Percentiles rank a stretch among this genome's conserved stretches.
Conservation (phyloP, 2,329 filamentous ascomycete genomes). For the Hypoxylon sp. region DNA sequence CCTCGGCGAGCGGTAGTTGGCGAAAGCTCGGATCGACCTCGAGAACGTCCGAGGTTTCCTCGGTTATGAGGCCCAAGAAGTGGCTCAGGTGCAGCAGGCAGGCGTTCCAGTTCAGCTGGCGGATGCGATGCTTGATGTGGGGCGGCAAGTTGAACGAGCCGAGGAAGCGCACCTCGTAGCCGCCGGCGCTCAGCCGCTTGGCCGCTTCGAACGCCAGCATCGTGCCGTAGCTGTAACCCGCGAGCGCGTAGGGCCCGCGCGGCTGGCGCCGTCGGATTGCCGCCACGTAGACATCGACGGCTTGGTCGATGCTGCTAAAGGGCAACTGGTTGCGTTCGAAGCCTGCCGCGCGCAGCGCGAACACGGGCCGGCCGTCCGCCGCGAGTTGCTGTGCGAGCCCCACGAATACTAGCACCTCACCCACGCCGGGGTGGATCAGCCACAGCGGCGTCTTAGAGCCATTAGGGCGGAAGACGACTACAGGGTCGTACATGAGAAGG, state of each 20-base stretch:
- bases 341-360: conserved; percentile 55
- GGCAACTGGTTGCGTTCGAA: conserved; percentile 52
- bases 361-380: conserved; percentile 53
- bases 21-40: conserved; percentile 30
- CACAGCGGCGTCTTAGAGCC: conserved; percentile 50
- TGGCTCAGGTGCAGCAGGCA: conserved; percentile 51
- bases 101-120: conserved; percentile 48
- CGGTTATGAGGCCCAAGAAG: conserved; percentile 51
- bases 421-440: conserved; percentile 52
- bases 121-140: conserved; percentile 54
- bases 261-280: conserved; percentile 55
- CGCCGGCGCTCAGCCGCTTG: conserved; percentile 52
- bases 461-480: conserved; percentile 44
- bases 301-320: conserved; percentile 53
- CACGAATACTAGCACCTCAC: conserved; percentile 53
- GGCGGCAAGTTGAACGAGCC: conserved; percentile 58
- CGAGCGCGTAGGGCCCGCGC: conserved; percentile 58
- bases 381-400: conserved; percentile 48
- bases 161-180: conserved; percentile 54
- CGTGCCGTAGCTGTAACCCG: conserved; percentile 59
- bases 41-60: conserved; percentile 40
- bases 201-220: conserved; percentile 60
- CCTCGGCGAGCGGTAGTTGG: conserved; percentile 25
- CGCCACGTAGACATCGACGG: conserved; percentile 49
- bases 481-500: conserved; percentile 16